These are phyloP conservation scores for Warburgia ugandensis DNA, from an alignment of 164 flowering plant genomes.

Conservation along the genomic window DNA sequence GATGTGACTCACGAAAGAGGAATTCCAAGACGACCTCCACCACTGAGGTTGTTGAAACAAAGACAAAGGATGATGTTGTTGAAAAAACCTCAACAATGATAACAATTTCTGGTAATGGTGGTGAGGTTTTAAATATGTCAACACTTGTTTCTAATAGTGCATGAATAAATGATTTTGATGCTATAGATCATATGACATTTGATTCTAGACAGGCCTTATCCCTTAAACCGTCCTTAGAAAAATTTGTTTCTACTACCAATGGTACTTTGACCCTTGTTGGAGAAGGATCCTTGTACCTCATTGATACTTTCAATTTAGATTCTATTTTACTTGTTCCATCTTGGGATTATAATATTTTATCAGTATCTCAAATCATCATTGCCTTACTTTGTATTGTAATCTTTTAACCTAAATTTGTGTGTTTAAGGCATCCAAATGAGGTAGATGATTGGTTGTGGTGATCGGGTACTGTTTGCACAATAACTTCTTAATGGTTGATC, in stretches of 20 bases:
- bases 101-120: slow-evolving; percentile 3
- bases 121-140: slow-evolving; percentile 13
- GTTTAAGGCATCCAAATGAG: slow-evolving; percentile 4
- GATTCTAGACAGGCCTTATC: slow-evolving; percentile 18
- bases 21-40: slow-evolving; percentile 5
- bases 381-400: slow-evolving; percentile 5
- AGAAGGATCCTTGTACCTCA: slow-evolving; percentile 17
- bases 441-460: slow-evolving; percentile 11
- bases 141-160: slow-evolving; percentile 16
- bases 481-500: too few relatives aligned
- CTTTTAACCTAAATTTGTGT: slow-evolving; percentile 5
- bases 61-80: too few relatives aligned
- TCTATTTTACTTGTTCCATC: too few relatives aligned
- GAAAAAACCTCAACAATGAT: too few relatives aligned
- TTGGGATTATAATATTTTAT: too few relatives aligned
- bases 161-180: slow-evolving; percentile 19
- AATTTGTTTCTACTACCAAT: too few relatives aligned
- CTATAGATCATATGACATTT: slow-evolving; percentile 32
- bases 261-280: slow-evolving; percentile 10
- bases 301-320: too few relatives aligned
- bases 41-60: background rate
- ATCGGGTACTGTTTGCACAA: too few relatives aligned
- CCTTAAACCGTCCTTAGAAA: slow-evolving; percentile 12
- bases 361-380: too few relatives aligned
- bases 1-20: background rate